Evolutionary conservation across 2,329 filamentous ascomycete species (phyloP).

Genomic region (Pseudogymnoascus sp.): DNA sequence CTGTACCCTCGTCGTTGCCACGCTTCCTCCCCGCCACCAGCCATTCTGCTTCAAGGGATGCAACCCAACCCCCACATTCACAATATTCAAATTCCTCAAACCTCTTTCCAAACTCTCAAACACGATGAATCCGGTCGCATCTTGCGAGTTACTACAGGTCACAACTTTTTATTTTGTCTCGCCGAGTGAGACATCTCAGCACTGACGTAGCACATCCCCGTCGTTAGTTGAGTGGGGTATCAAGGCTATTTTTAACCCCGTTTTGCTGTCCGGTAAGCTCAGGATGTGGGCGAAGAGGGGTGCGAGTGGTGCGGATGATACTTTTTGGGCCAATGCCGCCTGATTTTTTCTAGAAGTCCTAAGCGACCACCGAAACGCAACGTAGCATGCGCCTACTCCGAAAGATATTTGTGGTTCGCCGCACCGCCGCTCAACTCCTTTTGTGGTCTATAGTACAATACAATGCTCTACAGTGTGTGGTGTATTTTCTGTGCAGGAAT

Average conservation of each 20-base stretch:
- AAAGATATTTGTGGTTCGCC: neutral
- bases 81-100: neutral
- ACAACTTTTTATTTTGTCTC: neutral
- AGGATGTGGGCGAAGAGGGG: neutral
- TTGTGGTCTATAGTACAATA: neutral
- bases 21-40: neutral
- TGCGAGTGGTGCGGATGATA: neutral
- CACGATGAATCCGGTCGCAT: neutral
- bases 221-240: neutral
- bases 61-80: neutral
- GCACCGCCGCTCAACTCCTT: neutral
- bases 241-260: conserved; percentile 6
- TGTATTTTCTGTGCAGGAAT: neutral
- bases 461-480: neutral
- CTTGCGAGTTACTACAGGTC: neutral
- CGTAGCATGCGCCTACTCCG: conserved; percentile 2
- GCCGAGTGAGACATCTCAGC: neutral
- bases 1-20: neutral
- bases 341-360: conserved; percentile 1
- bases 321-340: neutral
- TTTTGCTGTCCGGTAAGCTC: neutral
- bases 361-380: neutral
- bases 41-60: neutral
- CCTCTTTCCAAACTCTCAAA: neutral
- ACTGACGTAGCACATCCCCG: neutral